Evolutionary conservation across 768 basidiomycete species (phyloP).

Genomic region (Trametes villosa): DNA sequence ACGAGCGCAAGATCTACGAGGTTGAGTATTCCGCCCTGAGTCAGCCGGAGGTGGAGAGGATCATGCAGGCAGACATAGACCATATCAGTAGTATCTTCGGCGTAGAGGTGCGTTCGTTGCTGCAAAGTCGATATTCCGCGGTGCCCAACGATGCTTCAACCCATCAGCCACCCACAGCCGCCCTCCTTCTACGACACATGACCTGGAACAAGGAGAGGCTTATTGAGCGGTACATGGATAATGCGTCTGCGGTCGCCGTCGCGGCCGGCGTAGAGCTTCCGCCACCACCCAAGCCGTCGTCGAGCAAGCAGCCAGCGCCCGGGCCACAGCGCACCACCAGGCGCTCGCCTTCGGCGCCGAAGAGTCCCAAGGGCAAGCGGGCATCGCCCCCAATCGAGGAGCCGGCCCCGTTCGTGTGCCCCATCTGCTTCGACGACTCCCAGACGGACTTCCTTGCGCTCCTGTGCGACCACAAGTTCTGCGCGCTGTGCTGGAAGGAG

Average conservation of each 20-base stretch:
- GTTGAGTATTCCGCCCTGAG: constrained; percentile 82
- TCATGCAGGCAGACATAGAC: constrained; percentile 80
- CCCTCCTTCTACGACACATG: constrained; percentile 79
- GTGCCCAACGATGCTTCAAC: no score
- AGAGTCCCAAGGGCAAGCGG: constrained; percentile 35
- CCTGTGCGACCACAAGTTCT: constrained; percentile 85
- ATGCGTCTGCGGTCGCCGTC: constrained; percentile 68
- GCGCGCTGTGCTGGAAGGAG: constrained; percentile 81
- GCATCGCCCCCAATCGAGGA: constrained; percentile 34
- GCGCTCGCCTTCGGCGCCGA: constrained; percentile 31
- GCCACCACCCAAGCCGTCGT: constrained; percentile 39
- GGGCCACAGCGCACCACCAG: constrained; percentile 30
- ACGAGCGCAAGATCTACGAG: constrained; percentile 75
- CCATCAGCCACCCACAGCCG: constrained; percentile 67
- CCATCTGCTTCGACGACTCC: constrained; percentile 89
- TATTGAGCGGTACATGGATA: constrained; percentile 97
- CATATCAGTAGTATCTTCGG: constrained; percentile 88
- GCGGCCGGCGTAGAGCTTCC: constrained; percentile 71
- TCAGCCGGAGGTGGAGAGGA: constrained; percentile 72
- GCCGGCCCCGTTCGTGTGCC: constrained; percentile 77
- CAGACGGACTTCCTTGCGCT: constrained; percentile 67
- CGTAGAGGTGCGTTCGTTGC: constrained; percentile 74
- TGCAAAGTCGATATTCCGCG: no score
- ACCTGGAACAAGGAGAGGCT: constrained; percentile 96
- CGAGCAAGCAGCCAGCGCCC: constrained; percentile 42